Percentiles rank a stretch among this genome's conserved stretches.
Conservation (phyloP, 2,329 filamentous ascomycete species). For the Metarhizium rileyi region DNA sequence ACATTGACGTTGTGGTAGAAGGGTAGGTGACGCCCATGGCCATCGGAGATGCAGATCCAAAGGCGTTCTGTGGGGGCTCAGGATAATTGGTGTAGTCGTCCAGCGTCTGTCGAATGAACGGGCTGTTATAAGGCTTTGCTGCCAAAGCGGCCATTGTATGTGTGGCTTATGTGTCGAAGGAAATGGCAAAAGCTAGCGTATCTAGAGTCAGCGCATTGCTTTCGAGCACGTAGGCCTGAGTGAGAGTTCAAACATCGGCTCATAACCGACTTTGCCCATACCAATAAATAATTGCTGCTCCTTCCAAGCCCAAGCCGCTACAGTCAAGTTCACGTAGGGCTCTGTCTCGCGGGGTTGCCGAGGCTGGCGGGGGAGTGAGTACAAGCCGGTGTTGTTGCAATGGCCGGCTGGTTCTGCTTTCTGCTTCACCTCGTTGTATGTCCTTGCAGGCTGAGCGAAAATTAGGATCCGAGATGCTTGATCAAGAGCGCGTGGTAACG, state of each 20-base stretch:
- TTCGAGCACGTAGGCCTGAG: too few relatives aligned
- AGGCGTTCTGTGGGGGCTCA: slow-evolving; percentile 30
- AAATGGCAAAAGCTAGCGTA: neutral
- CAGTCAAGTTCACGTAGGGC: neutral
- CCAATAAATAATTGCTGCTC: neutral
- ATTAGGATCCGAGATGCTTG: neutral
- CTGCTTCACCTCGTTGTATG: neutral
- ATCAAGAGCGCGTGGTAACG: neutral
- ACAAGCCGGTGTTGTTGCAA: neutral
- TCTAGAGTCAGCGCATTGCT: neutral
- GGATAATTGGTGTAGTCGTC: slow-evolving; percentile 37
- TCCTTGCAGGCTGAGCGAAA: neutral
- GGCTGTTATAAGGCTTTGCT: slow-evolving; percentile 1
- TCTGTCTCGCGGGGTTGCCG: neutral
- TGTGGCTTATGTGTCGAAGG: neutral
- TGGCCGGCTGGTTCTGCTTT: neutral
- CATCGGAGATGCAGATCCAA: slow-evolving; percentile 33
- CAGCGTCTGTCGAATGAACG: slow-evolving; percentile 16
- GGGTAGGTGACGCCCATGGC: slow-evolving; percentile 35
- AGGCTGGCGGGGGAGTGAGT: neutral
- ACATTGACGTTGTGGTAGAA: slow-evolving; percentile 24
- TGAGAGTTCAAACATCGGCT: neutral
- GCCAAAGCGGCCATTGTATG: slow-evolving; percentile 4
- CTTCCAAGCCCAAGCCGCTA: neutral
- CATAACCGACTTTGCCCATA: neutral